These are phyloP conservation scores for Calonectria pauciramosa DNA, from an alignment of 2,329 filamentous ascomycete species.

Conservation along the genomic window DNA sequence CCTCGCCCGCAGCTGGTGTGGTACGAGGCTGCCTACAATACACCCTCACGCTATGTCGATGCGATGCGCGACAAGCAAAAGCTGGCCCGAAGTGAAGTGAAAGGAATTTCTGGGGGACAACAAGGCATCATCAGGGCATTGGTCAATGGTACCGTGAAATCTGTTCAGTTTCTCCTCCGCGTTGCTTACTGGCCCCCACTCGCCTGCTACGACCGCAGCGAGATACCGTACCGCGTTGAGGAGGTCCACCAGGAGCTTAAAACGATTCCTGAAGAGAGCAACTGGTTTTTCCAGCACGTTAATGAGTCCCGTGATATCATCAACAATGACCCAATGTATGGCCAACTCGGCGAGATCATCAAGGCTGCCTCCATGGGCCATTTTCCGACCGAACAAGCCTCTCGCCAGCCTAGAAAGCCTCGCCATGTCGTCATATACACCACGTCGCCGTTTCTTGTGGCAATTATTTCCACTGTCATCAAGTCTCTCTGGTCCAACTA, in stretches of 20 bases:
- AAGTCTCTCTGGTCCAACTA: neutral
- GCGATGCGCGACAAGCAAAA: neutral
- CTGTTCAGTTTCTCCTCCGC: neutral
- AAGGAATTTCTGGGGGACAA: neutral
- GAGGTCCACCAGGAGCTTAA: neutral
- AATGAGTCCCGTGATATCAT: neutral
- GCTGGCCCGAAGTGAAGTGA: neutral
- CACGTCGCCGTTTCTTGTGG: neutral
- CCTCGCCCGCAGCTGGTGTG: neutral
- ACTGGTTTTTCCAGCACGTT: neutral
- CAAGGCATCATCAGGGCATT: neutral
- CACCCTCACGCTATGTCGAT: neutral
- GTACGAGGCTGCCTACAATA: neutral
- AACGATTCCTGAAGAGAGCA: neutral
- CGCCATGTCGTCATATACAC: constrained; percentile 1
- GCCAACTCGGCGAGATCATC: neutral
- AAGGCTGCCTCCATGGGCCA: neutral
- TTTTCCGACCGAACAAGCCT: neutral
- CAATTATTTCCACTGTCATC: neutral
- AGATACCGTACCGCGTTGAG: neutral
- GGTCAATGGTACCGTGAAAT: neutral
- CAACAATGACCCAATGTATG: neutral
- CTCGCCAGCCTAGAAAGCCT: neutral
- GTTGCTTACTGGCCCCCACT: constrained; percentile 5
- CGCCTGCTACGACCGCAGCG: neutral